Conservation (phyloP, 345 rosid species). For the Heritiera littoralis region DNA sequence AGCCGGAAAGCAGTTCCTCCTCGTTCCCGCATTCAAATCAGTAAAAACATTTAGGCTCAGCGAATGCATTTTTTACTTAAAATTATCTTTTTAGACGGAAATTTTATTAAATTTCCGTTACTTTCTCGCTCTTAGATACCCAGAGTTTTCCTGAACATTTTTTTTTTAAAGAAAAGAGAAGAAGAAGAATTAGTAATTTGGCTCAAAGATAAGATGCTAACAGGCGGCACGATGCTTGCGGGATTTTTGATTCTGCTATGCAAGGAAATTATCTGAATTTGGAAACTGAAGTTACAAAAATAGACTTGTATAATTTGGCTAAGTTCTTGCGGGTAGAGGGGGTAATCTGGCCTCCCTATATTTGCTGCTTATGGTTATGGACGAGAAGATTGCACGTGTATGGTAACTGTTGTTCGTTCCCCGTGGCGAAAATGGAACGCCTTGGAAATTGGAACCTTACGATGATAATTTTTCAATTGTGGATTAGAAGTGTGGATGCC, state of each 20-base stretch:
- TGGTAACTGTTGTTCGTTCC: too few relatives aligned
- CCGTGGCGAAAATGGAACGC: too few relatives aligned
- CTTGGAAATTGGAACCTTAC: too few relatives aligned
- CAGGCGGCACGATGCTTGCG: neutral
- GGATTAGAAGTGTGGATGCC: too few relatives aligned
- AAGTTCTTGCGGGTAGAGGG: neutral
- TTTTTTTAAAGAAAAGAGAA: too few relatives aligned
- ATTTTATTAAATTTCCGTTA: neutral
- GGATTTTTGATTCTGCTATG: neutral
- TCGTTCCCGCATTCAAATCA: constrained; percentile 32
- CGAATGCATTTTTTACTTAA: constrained; percentile 40
- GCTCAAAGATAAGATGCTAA: neutral
- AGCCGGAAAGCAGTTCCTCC: constrained; percentile 19
- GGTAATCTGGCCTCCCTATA: neutral
- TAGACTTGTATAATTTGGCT: too few relatives aligned
- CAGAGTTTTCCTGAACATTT: neutral
- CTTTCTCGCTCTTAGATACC: neutral
- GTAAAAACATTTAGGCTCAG: constrained; percentile 35
- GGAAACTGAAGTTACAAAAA: neutral
- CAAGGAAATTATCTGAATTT: neutral
- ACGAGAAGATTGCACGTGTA: neutral
- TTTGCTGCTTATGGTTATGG: neutral
- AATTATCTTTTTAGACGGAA: neutral
- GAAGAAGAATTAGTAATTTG: neutral
- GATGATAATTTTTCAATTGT: too few relatives aligned